These are phyloP conservation scores for Mycosarcoma mackinlayi DNA, from an alignment of 1,284 basidiomycete species.

Conservation along the genomic window DNA sequence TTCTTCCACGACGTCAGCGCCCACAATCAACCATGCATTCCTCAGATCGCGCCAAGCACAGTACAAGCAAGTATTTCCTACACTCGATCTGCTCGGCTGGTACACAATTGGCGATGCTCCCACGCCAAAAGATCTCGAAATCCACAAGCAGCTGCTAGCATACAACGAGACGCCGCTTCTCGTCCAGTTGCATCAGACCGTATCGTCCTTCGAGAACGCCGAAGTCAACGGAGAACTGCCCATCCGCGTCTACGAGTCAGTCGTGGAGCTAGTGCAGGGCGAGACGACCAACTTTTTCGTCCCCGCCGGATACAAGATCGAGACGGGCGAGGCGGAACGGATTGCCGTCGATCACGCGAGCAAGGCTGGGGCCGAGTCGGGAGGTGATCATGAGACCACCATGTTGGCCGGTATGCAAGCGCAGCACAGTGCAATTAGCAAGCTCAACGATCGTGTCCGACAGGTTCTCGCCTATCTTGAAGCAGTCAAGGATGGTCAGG, in stretches of 20 bases:
- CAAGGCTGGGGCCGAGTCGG: slow-evolving; percentile 79
- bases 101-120: slow-evolving; percentile 85
- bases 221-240: slow-evolving; percentile 54
- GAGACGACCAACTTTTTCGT: slow-evolving; percentile 73
- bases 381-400: slow-evolving; percentile 74
- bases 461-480: slow-evolving; percentile 79
- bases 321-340: slow-evolving; percentile 96
- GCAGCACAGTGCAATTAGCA: slow-evolving; percentile 92
- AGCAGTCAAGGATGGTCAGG: slow-evolving; percentile 33
- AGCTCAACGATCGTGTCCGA: slow-evolving; percentile 89
- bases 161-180: slow-evolving; percentile 71
- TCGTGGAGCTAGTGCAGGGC: slow-evolving; percentile 51
- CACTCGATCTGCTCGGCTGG: slow-evolving; percentile 95
- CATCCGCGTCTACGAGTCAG: slow-evolving; percentile 57
- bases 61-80: slow-evolving; percentile 98
- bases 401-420: slow-evolving; percentile 86
- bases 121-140: slow-evolving; percentile 77
- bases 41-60: slow-evolving; percentile 85
- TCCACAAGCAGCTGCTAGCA: slow-evolving; percentile 80
- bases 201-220: slow-evolving; percentile 29
- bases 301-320: slow-evolving; percentile 84
- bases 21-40: slow-evolving; percentile 71
- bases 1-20: slow-evolving; percentile 1
- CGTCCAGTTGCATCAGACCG: slow-evolving; percentile 70
- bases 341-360: slow-evolving; percentile 97